Percentiles rank a stretch among this genome's conserved stretches.
Conservation (phyloP, 2,329 filamentous ascomycete genomes). For the Neopestalotiopsis sp. region DNA sequence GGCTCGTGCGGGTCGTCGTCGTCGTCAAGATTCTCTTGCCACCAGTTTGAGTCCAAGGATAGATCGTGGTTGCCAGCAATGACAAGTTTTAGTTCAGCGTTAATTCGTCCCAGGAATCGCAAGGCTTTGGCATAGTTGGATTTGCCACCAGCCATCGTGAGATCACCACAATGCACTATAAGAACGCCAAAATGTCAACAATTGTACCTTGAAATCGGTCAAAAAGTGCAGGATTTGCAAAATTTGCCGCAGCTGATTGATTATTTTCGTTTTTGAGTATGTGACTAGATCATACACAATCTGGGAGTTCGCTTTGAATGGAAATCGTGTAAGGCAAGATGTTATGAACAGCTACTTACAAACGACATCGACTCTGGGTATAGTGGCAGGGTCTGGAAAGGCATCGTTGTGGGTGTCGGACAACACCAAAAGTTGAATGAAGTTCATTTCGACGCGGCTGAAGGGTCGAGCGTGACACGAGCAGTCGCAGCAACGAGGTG, state of each 20-base stretch:
- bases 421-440: constrained; percentile 11
- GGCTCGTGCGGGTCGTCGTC: constrained; percentile 3
- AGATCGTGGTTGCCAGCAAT: constrained; percentile 44
- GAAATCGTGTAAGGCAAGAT: too few relatives aligned
- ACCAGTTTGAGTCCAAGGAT: constrained; percentile 21
- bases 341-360: neutral
- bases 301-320: too few relatives aligned
- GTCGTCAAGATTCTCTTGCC: neutral
- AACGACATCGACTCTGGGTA: constrained; percentile 39
- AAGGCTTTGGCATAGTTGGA: constrained; percentile 37
- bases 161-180: constrained; percentile 43
- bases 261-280: too few relatives aligned
- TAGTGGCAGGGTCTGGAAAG: constrained; percentile 19
- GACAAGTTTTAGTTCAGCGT: constrained; percentile 41
- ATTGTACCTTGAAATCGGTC: too few relatives aligned
- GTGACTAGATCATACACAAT: too few relatives aligned
- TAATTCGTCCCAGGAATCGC: constrained; percentile 29
- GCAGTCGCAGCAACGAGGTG: too few relatives aligned
- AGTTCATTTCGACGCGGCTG: neutral
- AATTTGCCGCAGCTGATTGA: too few relatives aligned
- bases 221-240: too few relatives aligned
- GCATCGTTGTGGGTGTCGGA: constrained; percentile 16
- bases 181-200: too few relatives aligned
- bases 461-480: too few relatives aligned
- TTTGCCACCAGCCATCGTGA: constrained; percentile 38